Evolutionary conservation across 2,329 filamentous ascomycete genomes (phyloP).

Genomic region (Cercospora nicotianae): DNA sequence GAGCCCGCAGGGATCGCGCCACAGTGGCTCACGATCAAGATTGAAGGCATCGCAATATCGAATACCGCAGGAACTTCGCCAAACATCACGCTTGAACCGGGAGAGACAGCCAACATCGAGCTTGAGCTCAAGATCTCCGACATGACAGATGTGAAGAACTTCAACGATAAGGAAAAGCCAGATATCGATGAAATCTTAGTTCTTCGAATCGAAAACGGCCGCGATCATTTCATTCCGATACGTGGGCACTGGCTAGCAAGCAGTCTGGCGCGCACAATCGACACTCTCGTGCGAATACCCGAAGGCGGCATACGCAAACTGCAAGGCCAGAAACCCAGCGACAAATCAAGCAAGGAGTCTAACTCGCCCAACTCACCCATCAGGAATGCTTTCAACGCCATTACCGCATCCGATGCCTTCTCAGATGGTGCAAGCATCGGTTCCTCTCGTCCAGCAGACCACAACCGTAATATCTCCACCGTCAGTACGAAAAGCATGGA

Average conservation of each 20-base stretch:
- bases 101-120: slow-evolving; percentile 73
- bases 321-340: slow-evolving; percentile 53
- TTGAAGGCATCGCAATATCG: slow-evolving; percentile 29
- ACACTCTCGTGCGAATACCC: slow-evolving; percentile 82
- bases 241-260: slow-evolving; percentile 77
- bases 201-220: slow-evolving; percentile 75
- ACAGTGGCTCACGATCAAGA: slow-evolving; percentile 66
- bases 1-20: slow-evolving; percentile 49
- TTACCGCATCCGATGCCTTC: slow-evolving; percentile 21
- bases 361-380: not conserved
- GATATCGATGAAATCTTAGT: slow-evolving; percentile 83
- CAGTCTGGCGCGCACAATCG: slow-evolving; percentile 80
- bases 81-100: slow-evolving; percentile 73
- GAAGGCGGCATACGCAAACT: slow-evolving; percentile 74
- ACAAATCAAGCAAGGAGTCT: slow-evolving; percentile 23
- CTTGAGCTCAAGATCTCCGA: slow-evolving; percentile 68
- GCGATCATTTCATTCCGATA: slow-evolving; percentile 88
- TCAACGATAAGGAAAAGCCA: slow-evolving; percentile 66
- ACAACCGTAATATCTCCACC: not conserved
- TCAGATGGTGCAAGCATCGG: not conserved
- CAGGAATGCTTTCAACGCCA: slow-evolving; percentile 21
- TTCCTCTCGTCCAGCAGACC: not conserved
- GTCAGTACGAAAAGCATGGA: slow-evolving; percentile 5
- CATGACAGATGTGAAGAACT: slow-evolving; percentile 61
- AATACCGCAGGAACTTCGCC: slow-evolving; percentile 32